phyloP scores from a whole-genome alignment of 129 eudicot species.

The Glebionis coronaria region DNA sequence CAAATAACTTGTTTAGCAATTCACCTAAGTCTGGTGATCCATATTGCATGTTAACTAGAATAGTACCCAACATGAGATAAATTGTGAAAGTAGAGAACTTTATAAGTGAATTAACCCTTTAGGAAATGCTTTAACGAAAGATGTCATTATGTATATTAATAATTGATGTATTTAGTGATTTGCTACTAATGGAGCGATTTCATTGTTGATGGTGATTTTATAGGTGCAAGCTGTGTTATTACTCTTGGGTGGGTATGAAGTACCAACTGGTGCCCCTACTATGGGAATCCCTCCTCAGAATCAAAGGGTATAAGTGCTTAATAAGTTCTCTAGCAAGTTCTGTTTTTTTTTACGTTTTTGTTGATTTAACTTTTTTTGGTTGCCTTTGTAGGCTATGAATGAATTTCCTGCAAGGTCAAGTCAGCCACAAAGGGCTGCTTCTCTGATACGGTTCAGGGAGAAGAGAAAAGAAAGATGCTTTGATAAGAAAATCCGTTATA shows the following conservation, averaged over 20 bases:
- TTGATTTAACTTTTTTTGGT: slow-evolving; percentile 7
- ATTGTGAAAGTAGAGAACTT: neutral
- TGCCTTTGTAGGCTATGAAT: slow-evolving; percentile 39
- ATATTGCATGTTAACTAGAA: too few species aligned
- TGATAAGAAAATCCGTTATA: slow-evolving; percentile 93
- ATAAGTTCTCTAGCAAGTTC: slow-evolving; percentile 5
- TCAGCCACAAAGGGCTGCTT: slow-evolving; percentile 91
- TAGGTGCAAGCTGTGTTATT: slow-evolving; percentile 96
- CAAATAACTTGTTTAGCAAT: too few species aligned
- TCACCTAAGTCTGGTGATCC: too few species aligned
- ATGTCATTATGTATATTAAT: neutral
- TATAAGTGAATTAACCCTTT: neutral
- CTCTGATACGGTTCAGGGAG: slow-evolving; percentile 88
- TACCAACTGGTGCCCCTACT: slow-evolving; percentile 73
- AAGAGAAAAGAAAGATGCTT: slow-evolving; percentile 93
- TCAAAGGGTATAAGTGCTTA: slow-evolving; percentile 52
- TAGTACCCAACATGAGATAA: neutral
- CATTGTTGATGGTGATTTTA: slow-evolving; percentile 11
- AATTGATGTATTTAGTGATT: slow-evolving; percentile 4
- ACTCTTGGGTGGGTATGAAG: slow-evolving; percentile 94
- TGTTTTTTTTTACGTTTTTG: slow-evolving; percentile 3
- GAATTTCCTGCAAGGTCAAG: slow-evolving; percentile 71
- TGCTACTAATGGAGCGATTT: neutral
- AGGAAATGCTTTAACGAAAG: neutral
- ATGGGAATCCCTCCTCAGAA: slow-evolving; percentile 59